Percentiles rank a stretch among this genome's conserved stretches.
Conservation (phyloP, 2,329 filamentous ascomycete species). For the Trichoderma arundinaceum region DNA sequence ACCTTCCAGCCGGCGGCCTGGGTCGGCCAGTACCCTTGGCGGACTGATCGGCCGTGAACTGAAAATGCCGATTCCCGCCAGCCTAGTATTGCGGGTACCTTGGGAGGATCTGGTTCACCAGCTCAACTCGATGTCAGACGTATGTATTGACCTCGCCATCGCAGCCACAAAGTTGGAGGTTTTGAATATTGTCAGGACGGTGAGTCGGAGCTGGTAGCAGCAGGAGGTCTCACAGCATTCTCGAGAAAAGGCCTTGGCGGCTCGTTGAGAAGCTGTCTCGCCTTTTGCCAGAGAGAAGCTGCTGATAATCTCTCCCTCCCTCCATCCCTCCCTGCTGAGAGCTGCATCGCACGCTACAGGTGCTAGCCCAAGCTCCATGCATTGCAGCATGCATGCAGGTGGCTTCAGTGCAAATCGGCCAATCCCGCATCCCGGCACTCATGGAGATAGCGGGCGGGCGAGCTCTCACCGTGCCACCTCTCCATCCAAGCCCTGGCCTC, state of each 20-base stretch:
- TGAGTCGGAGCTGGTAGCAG: neutral
- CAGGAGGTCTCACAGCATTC: neutral
- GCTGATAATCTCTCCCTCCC: neutral
- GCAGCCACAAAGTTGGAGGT: neutral
- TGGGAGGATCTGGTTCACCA: conserved; percentile 1
- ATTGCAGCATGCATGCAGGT: conserved; percentile 21
- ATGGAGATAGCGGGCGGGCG: conserved; percentile 23
- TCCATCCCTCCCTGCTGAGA: neutral
- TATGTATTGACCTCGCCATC: neutral
- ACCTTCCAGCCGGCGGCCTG: neutral
- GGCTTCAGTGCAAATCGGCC: conserved; percentile 20
- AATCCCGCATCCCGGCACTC: conserved; percentile 24
- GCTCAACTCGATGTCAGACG: conserved; percentile 11
- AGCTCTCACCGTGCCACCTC: conserved; percentile 16
- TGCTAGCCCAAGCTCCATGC: conserved; percentile 22
- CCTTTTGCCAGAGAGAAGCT: neutral
- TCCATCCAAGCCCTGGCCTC: conserved; percentile 18
- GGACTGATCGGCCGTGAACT: conserved; percentile 17
- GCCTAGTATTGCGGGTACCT: conserved; percentile 22
- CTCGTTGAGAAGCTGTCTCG: neutral
- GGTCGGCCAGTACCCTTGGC: neutral
- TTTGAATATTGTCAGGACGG: neutral
- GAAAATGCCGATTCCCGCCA: conserved; percentile 22
- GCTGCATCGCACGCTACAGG: neutral
- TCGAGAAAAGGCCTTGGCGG: neutral